Conservation (phyloP, 495 filamentous ascomycete species). For the Thozetella sp. region DNA sequence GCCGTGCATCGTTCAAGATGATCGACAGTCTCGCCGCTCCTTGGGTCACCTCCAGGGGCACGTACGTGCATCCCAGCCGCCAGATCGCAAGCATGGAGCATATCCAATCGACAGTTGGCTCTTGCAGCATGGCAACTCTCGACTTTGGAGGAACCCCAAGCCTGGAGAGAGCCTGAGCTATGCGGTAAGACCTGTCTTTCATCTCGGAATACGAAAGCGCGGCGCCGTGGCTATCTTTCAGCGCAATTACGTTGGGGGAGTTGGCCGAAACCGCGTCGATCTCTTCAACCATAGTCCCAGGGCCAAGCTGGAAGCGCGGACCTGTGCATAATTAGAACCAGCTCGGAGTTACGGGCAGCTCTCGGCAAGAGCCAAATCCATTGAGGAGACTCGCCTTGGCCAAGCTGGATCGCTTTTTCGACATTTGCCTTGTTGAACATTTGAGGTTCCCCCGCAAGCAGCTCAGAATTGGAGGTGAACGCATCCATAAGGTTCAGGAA, state of each 20-base stretch:
- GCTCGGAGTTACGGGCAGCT: no score
- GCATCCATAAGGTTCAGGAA: slow-evolving; percentile 28
- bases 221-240: slow-evolving; percentile 4
- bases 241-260: neutral
- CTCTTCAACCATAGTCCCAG: slow-evolving; percentile 7
- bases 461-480: slow-evolving; percentile 4
- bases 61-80: slow-evolving; percentile 37
- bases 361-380: no score
- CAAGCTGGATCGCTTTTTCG: slow-evolving; percentile 14
- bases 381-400: no score
- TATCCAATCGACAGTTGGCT: slow-evolving; percentile 33
- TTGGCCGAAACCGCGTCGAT: slow-evolving; percentile 1
- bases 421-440: slow-evolving; percentile 9
- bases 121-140: slow-evolving; percentile 13
- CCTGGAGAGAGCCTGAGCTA: slow-evolving; percentile 5
- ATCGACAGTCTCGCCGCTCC: slow-evolving; percentile 27
- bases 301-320: slow-evolving; percentile 5
- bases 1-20: slow-evolving; percentile 21
- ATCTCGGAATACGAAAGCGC: slow-evolving; percentile 6
- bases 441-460: neutral
- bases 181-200: slow-evolving; percentile 7
- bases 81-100: slow-evolving; percentile 46
- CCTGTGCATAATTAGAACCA: no score
- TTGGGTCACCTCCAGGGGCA: slow-evolving; percentile 41
- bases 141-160: slow-evolving; percentile 5